phyloP scores from a whole-genome alignment of 768 basidiomycete species.

The Lactarius trivialis region DNA sequence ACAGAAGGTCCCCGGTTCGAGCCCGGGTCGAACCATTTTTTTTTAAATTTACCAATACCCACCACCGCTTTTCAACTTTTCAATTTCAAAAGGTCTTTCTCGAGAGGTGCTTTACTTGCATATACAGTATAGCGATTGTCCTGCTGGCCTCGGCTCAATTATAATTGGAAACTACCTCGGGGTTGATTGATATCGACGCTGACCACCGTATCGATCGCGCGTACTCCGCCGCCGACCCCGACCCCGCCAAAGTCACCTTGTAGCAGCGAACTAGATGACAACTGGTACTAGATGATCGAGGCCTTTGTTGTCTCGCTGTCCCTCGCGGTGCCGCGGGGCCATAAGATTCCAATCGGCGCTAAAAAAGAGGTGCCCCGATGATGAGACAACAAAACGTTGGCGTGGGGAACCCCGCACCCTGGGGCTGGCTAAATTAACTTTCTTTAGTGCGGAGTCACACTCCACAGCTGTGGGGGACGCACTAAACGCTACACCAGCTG shows the following conservation, averaged over 20 bases:
- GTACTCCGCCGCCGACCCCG: not conserved
- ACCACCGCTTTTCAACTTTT: no score
- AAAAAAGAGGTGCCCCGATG: no score
- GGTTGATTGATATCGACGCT: no score
- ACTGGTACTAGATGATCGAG: not conserved
- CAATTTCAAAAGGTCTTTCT: not conserved
- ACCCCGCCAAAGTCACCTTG: not conserved
- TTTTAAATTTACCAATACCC: no score
- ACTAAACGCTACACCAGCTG: no score
- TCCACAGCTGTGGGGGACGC: no score
- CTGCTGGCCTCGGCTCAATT: not conserved
- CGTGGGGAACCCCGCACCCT: no score
- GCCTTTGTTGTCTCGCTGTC: not conserved
- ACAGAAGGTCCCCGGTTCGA: slow-evolving; percentile 26
- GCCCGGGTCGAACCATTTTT: slow-evolving; percentile 24
- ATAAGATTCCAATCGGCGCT: not conserved
- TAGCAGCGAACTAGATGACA: no score
- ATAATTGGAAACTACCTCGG: not conserved
- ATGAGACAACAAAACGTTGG: no score
- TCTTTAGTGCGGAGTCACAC: no score
- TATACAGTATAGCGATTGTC: no score
- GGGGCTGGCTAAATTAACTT: no score
- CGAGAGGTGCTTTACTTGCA: not conserved
- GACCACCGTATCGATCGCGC: not conserved
- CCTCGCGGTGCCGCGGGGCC: not conserved